Conservation (phyloP, 2,329 filamentous ascomycete genomes). For the Chaetomium olivaceum region DNA sequence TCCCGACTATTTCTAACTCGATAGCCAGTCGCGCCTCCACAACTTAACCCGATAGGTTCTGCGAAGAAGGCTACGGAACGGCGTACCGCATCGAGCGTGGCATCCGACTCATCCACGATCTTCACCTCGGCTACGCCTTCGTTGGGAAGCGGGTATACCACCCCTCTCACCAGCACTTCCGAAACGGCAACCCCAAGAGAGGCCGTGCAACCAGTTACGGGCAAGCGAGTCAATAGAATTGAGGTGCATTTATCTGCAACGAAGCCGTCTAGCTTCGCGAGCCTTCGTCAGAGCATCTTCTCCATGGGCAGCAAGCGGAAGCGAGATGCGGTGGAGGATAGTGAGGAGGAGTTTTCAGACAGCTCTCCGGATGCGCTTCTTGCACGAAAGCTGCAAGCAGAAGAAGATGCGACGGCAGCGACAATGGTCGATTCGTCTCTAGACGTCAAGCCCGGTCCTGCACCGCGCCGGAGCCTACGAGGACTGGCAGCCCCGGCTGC, state of each 20-base stretch:
- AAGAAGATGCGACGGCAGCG: conserved; percentile 38
- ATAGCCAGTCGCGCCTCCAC: conserved; percentile 25
- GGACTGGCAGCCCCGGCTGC: conserved; percentile 6
- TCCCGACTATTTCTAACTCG: conserved; percentile 4
- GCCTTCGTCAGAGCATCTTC: conserved; percentile 52
- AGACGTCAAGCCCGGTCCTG: conserved; percentile 1
- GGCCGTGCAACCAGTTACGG: conserved; percentile 23
- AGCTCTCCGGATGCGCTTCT: conserved; percentile 50
- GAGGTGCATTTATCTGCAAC: conserved; percentile 40
- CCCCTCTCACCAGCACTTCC: conserved; percentile 47
- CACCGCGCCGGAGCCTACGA: conserved; percentile 21
- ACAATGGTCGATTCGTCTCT: not conserved
- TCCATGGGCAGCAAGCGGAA: conserved; percentile 50
- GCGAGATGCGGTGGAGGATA: conserved; percentile 46
- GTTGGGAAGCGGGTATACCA: conserved; percentile 45
- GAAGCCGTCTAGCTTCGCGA: conserved; percentile 43
- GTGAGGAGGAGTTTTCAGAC: conserved; percentile 43
- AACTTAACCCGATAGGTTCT: conserved; percentile 12
- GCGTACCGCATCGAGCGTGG: conserved; percentile 32
- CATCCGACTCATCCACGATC: conserved; percentile 41
- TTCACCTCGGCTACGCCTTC: conserved; percentile 38
- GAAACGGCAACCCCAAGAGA: conserved; percentile 41
- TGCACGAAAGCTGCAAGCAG: conserved; percentile 57
- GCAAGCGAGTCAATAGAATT: conserved; percentile 35
- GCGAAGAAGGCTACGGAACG: conserved; percentile 36